Conservation (phyloP, 768 basidiomycete species). For the Porphyrellus cyaneotinctus region DNA sequence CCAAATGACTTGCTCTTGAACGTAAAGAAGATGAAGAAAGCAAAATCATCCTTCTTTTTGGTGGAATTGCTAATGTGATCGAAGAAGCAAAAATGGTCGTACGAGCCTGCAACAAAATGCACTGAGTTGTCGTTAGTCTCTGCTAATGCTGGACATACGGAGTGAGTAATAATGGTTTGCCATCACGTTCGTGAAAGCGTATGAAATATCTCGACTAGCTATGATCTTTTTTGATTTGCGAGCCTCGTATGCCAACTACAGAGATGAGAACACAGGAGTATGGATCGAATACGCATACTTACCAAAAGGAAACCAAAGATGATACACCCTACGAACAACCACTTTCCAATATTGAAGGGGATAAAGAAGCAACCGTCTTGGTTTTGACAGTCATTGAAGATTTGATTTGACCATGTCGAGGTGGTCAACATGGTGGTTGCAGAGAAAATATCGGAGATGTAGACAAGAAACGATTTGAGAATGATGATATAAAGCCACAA, state of each 20-base stretch:
- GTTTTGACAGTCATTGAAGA: slow-evolving; percentile 69
- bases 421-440: slow-evolving; percentile 95
- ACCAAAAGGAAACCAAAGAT: slow-evolving; percentile 96
- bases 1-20: slow-evolving; percentile 78
- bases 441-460: slow-evolving; percentile 96
- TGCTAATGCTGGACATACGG: slow-evolving; percentile 47
- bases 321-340: slow-evolving; percentile 98
- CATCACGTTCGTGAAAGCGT: slow-evolving; percentile 97
- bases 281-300: slow-evolving; percentile 23
- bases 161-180: slow-evolving; percentile 96
- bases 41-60: slow-evolving; percentile 95
- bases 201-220: slow-evolving; percentile 92
- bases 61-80: slow-evolving; percentile 94
- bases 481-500: slow-evolving; percentile 90
- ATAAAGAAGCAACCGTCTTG: slow-evolving; percentile 75
- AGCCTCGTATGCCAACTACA: slow-evolving; percentile 84
- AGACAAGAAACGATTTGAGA: slow-evolving; percentile 94
- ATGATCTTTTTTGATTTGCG: slow-evolving; percentile 93
- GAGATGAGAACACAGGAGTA: slow-evolving; percentile 7
- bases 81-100: slow-evolving; percentile 98
- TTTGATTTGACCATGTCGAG: slow-evolving; percentile 85
- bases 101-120: slow-evolving; percentile 57
- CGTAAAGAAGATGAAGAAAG: slow-evolving; percentile 98
- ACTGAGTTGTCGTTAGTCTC: neutral
- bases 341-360: slow-evolving; percentile 85